These are phyloP conservation scores for Phytopythium delawarense DNA, from an alignment of 352 stramenopile species.

Conservation along the genomic window DNA sequence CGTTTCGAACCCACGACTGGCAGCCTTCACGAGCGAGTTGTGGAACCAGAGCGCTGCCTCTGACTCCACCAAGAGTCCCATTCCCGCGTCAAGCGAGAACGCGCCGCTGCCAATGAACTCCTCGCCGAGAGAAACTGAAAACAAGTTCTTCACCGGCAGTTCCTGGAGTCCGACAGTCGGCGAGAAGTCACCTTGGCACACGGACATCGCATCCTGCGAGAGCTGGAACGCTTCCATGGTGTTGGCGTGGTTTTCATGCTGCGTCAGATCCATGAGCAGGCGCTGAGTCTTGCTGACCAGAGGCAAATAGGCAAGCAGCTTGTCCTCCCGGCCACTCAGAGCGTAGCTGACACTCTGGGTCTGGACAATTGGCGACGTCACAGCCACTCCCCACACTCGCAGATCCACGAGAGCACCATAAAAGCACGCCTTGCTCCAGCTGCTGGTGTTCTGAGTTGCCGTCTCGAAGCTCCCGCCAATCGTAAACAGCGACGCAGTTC, in stretches of 20 bases:
- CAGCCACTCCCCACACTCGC: slow-evolving; percentile 51
- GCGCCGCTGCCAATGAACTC: slow-evolving; percentile 40
- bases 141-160: slow-evolving; percentile 37
- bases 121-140: slow-evolving; percentile 29
- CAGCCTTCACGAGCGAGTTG: slow-evolving; percentile 24
- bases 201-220: slow-evolving; percentile 11
- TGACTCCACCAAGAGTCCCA: slow-evolving; percentile 4
- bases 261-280: slow-evolving; percentile 64
- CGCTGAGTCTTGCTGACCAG: slow-evolving; percentile 60
- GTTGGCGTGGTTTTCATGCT: slow-evolving; percentile 69
- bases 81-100: slow-evolving; percentile 23
- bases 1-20: slow-evolving; percentile 41
- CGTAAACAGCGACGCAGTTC: slow-evolving; percentile 27
- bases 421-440: slow-evolving; percentile 35
- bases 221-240: slow-evolving; percentile 44
- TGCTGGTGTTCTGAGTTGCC: slow-evolving; percentile 12
- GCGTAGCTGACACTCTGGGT: slow-evolving; percentile 15
- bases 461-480: slow-evolving; percentile 47
- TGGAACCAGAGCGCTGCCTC: slow-evolving; percentile 50
- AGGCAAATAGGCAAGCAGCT: slow-evolving; percentile 71
- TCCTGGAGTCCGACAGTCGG: slow-evolving; percentile 3
- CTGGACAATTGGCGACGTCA: slow-evolving; percentile 10
- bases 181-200: slow-evolving; percentile 6
- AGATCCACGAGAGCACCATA: slow-evolving; percentile 65
- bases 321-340: slow-evolving; percentile 33